These are phyloP conservation scores for Suillus discolor DNA, from an alignment of 768 basidiomycete species.

Conservation along the genomic window DNA sequence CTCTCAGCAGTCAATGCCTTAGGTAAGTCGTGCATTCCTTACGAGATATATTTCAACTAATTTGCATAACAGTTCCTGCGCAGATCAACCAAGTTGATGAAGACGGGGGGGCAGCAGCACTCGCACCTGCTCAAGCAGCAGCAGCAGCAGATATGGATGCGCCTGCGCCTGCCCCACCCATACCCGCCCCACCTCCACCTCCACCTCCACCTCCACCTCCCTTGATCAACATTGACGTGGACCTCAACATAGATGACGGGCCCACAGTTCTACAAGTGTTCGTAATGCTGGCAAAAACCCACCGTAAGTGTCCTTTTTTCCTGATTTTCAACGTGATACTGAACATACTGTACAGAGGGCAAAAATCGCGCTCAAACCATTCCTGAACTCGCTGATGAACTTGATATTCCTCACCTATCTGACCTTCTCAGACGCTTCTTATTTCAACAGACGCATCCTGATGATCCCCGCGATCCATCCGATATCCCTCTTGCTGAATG, in stretches of 20 bases:
- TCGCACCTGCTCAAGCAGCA: too few species aligned
- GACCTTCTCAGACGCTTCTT: constrained; percentile 2
- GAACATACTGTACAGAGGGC: not conserved
- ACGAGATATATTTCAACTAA: too few species aligned
- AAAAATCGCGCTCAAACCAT: not conserved
- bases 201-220: too few species aligned
- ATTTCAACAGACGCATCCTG: constrained; percentile 4
- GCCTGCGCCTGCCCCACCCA: not conserved
- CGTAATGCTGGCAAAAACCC: not conserved
- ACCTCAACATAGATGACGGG: not conserved
- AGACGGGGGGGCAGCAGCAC: too few species aligned
- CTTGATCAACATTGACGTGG: not conserved
- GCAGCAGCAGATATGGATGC: not conserved
- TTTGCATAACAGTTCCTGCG: too few species aligned
- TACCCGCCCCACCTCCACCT: too few species aligned
- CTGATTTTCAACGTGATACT: not conserved
- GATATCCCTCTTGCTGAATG: not conserved
- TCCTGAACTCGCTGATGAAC: not conserved
- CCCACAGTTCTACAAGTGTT: not conserved
- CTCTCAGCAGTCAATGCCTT: too few species aligned
- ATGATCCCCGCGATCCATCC: constrained; percentile 1
- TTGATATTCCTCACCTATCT: not conserved
- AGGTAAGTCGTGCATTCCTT: too few species aligned
- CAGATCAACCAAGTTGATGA: too few species aligned
- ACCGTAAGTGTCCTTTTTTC: not conserved